Conservation (phyloP, 2,329 filamentous ascomycete genomes). For the Rugonectria rugulosa region DNA sequence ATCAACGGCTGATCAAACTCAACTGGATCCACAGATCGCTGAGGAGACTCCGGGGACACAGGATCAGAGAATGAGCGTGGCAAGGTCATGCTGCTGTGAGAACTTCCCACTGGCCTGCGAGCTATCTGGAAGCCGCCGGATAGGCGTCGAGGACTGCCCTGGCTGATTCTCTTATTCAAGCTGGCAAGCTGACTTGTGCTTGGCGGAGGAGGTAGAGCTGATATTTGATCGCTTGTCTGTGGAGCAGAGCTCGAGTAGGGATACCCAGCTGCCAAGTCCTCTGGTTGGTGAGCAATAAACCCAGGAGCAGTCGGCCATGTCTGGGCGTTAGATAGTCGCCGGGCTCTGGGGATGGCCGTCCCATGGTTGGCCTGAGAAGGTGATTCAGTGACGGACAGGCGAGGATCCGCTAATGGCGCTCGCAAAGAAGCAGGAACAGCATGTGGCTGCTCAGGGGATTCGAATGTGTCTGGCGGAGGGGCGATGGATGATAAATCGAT, state of each 20-base stretch:
- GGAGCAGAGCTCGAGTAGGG: constrained; percentile 52
- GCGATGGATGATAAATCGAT: constrained; percentile 8
- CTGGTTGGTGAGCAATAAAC: constrained; percentile 30
- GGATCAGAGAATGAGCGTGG: constrained; percentile 29
- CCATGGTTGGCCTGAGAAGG: constrained; percentile 19
- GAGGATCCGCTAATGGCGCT: constrained; percentile 39
- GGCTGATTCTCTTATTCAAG: constrained; percentile 48
- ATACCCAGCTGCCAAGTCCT: constrained; percentile 41
- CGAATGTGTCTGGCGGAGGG: constrained; percentile 18
- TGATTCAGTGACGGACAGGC: constrained; percentile 38
- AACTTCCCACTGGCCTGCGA: constrained; percentile 50
- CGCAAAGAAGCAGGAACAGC: constrained; percentile 19
- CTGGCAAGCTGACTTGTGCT: constrained; percentile 50
- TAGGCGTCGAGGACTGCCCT: constrained; percentile 49
- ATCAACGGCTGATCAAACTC: constrained; percentile 63
- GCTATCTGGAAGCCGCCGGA: constrained; percentile 53
- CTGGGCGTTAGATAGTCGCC: constrained; percentile 45
- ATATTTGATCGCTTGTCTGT: constrained; percentile 43
- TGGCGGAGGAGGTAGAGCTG: constrained; percentile 49
- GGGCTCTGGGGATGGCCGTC: constrained; percentile 32
- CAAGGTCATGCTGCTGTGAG: constrained; percentile 34
- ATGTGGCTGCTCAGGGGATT: constrained; percentile 13
- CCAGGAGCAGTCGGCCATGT: constrained; percentile 56
- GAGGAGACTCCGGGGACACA: constrained; percentile 25
- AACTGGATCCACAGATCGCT: constrained; percentile 12